Conservation (phyloP, 192 early-diverging fungal genomes). For the Coemansia sp. region DNA sequence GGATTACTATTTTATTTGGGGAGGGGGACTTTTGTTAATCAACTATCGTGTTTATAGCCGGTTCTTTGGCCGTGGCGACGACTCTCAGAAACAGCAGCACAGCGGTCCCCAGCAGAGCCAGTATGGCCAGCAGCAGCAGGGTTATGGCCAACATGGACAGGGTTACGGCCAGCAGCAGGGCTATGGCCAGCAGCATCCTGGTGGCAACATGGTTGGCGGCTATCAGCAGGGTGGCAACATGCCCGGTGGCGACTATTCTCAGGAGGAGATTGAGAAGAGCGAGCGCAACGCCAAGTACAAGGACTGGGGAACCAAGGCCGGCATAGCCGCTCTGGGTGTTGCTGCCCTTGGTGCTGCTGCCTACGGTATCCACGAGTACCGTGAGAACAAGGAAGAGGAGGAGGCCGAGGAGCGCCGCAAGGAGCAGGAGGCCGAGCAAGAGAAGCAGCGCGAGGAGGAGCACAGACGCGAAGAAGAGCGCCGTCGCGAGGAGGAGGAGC, state of each 20-base stretch:
- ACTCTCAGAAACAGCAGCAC: constrained; percentile 18
- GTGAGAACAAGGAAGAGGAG: constrained; percentile 32
- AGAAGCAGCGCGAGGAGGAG: constrained; percentile 21
- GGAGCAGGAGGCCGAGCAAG: constrained; percentile 10
- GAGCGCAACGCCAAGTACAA: constrained; percentile 32
- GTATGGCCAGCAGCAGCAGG: constrained; percentile 17
- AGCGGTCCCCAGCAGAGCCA: constrained; percentile 9
- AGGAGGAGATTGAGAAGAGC: constrained; percentile 37
- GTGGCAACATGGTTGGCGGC: constrained; percentile 36
- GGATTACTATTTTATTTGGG: not conserved
- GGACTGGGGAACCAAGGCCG: constrained; percentile 31
- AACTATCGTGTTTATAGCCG: constrained; percentile 10
- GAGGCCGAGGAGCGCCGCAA: constrained; percentile 18
- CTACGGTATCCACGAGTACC: constrained; percentile 47
- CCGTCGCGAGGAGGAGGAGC: constrained; percentile 13
- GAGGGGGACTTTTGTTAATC: too few relatives aligned
- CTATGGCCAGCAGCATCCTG: constrained; percentile 28
- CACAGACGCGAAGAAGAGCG: constrained; percentile 13
- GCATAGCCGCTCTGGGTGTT: constrained; percentile 21
- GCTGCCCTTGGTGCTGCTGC: constrained; percentile 31
- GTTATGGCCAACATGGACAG: constrained; percentile 16
- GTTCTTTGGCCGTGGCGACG: constrained; percentile 24
- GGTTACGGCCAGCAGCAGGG: constrained; percentile 28
- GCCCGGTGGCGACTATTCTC: constrained; percentile 39
- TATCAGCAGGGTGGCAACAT: constrained; percentile 30